phyloP scores from a whole-genome alignment of 1,139 yeast species.

The Candida freyschussii region DNA sequence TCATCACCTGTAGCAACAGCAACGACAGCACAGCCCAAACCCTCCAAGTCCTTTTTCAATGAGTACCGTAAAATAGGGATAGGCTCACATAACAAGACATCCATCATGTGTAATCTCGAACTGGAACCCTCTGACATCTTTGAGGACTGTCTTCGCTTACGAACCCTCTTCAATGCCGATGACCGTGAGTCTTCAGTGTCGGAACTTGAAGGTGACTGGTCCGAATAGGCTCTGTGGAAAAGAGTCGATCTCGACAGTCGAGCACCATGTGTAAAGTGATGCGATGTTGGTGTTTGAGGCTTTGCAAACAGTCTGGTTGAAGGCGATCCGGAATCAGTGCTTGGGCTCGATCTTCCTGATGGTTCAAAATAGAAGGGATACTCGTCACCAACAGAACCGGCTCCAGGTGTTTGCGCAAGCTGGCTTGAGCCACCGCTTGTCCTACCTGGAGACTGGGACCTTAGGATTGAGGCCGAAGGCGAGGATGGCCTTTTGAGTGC shows the following conservation, averaged over 20 bases:
- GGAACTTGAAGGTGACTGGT: conserved; percentile 62
- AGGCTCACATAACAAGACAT: conserved; percentile 80
- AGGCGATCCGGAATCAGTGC: conserved; percentile 27
- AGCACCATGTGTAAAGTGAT: conserved; percentile 9
- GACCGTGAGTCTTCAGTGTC: conserved; percentile 60
- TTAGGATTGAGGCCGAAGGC: conserved; percentile 30
- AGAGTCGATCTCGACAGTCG: conserved; percentile 24
- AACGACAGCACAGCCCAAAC: conserved; percentile 77
- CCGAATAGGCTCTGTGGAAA: conserved; percentile 33
- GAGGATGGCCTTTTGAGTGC: conserved; percentile 25
- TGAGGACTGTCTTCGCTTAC: conserved; percentile 51
- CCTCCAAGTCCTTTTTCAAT: conserved; percentile 58
- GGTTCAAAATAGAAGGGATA: conserved; percentile 17
- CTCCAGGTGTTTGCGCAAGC: conserved; percentile 27
- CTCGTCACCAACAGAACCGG: conserved; percentile 38
- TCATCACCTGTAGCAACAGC: conserved; percentile 80
- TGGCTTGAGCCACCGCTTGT: conserved; percentile 16
- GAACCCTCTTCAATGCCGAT: conserved; percentile 51
- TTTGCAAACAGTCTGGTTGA: conserved; percentile 17
- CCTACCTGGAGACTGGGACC: conserved; percentile 23
- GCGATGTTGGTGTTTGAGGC: conserved; percentile 20
- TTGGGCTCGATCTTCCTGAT: conserved; percentile 32
- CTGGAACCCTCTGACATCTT: conserved; percentile 31
- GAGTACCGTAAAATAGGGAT: conserved; percentile 78
- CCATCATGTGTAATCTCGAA: conserved; percentile 34